phyloP scores from a whole-genome alignment of 768 basidiomycete species.

The Rhodotorula babjevae region DNA sequence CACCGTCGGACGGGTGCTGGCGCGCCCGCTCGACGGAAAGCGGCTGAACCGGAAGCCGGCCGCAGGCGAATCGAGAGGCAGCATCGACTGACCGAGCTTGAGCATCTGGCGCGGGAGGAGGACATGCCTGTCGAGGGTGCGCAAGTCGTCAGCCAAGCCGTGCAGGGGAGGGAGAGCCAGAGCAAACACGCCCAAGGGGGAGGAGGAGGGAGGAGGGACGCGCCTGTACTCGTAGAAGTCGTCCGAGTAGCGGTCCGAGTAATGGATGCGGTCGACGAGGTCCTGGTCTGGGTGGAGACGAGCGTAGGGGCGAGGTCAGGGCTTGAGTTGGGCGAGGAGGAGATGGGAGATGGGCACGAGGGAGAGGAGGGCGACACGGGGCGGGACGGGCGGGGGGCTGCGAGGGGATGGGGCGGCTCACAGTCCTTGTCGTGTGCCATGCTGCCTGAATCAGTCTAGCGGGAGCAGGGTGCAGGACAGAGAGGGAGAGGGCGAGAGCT shows the following conservation, averaged over 20 bases:
- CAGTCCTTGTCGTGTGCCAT: not conserved
- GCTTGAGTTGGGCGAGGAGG: too few relatives aligned
- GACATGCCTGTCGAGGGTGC: slow-evolving; percentile 62
- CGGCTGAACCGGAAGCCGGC: too few relatives aligned
- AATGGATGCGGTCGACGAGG: slow-evolving; percentile 29
- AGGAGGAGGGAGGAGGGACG: slow-evolving; percentile 2
- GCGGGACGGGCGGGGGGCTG: not conserved
- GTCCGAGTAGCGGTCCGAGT: slow-evolving; percentile 67
- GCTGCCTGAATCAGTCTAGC: not conserved
- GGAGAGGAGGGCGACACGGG: not conserved
- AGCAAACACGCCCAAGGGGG: not conserved
- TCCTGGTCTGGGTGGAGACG: slow-evolving; percentile 17
- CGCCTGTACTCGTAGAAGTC: slow-evolving; percentile 76
- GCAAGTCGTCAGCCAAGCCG: not conserved
- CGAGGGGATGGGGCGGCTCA: not conserved
- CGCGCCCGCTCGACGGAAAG: too few relatives aligned
- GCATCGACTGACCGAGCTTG: slow-evolving; percentile 56
- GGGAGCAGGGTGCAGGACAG: too few relatives aligned
- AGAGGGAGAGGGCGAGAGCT: not conserved
- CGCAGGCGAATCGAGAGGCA: too few relatives aligned
- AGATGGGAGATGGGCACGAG: not conserved
- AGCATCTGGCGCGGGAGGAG: slow-evolving; percentile 92
- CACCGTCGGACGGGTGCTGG: too few relatives aligned
- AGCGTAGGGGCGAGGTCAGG: not conserved
- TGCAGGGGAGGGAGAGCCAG: too few relatives aligned